Evolutionary conservation across 345 rosid species (phyloP).

Genomic region (Syzygium aqueum): DNA sequence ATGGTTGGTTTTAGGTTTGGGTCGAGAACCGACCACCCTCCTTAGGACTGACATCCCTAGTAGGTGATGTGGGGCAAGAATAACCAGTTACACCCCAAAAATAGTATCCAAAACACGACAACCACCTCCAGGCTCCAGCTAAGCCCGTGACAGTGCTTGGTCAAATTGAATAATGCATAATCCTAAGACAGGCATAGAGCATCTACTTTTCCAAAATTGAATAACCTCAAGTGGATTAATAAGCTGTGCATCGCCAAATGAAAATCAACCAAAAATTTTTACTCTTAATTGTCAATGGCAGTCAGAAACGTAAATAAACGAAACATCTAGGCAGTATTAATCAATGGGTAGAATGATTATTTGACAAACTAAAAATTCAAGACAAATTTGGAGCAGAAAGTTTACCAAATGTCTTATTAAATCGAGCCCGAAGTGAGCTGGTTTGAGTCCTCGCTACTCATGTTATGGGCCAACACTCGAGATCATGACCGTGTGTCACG

Average conservation of each 20-base stretch:
- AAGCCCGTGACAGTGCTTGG: background rate
- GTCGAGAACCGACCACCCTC: accelerated
- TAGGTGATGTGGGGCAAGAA: background rate
- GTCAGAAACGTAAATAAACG: background rate
- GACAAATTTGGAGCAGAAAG: background rate
- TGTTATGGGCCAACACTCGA: background rate
- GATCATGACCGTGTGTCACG: background rate
- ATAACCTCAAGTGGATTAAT: background rate
- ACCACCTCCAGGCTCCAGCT: background rate
- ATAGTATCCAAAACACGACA: background rate
- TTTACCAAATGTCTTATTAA: background rate
- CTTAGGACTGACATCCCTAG: too few species aligned
- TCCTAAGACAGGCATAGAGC: background rate
- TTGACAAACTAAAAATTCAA: background rate
- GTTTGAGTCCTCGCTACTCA: background rate
- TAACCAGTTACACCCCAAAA: background rate
- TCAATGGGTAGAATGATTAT: background rate
- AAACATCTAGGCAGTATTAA: background rate
- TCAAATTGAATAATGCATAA: background rate
- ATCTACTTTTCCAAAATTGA: background rate
- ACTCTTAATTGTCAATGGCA: background rate
- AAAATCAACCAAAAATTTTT: background rate
- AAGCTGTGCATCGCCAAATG: background rate
- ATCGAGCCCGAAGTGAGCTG: background rate
- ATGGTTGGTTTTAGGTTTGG: background rate